Evolutionary conservation across 2,329 filamentous ascomycete genomes (phyloP).

Genomic region (Aspergillus nomiae): DNA sequence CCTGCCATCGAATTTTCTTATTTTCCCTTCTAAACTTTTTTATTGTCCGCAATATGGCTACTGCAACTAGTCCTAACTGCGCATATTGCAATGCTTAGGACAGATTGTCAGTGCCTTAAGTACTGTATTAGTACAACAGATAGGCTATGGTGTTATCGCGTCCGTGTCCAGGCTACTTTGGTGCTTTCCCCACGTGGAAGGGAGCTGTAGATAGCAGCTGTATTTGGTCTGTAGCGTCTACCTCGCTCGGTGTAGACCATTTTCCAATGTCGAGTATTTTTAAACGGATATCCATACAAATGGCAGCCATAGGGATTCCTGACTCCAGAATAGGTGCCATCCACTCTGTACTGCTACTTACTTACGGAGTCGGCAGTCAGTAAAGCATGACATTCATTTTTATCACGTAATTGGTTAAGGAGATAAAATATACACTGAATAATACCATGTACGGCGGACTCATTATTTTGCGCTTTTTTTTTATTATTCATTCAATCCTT

Average conservation of each 20-base stretch:
- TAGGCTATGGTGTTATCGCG: slow-evolving; percentile 8
- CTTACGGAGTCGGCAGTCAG: too few relatives aligned
- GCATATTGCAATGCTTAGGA: background rate
- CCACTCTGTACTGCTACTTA: background rate
- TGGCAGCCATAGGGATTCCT: background rate
- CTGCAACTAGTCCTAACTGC: background rate
- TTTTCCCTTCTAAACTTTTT: background rate
- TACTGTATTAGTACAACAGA: background rate
- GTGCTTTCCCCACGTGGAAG: slow-evolving; percentile 22
- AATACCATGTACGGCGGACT: background rate
- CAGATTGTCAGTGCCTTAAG: background rate
- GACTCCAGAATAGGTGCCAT: background rate
- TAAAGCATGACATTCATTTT: background rate
- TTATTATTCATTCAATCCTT: background rate
- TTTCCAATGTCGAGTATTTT: background rate
- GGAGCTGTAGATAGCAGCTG: slow-evolving; percentile 10
- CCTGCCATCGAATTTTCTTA: background rate
- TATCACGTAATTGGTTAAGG: background rate
- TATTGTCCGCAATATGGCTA: background rate
- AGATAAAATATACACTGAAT: background rate
- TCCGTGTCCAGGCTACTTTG: slow-evolving; percentile 22
- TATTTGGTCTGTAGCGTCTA: background rate
- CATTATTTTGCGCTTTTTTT: background rate
- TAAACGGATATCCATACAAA: background rate
- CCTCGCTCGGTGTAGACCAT: slow-evolving; percentile 5